Percentiles rank a stretch among this genome's conserved stretches.
Conservation (phyloP, 2,329 filamentous ascomycete genomes). For the Macroventuria anomochaeta region DNA sequence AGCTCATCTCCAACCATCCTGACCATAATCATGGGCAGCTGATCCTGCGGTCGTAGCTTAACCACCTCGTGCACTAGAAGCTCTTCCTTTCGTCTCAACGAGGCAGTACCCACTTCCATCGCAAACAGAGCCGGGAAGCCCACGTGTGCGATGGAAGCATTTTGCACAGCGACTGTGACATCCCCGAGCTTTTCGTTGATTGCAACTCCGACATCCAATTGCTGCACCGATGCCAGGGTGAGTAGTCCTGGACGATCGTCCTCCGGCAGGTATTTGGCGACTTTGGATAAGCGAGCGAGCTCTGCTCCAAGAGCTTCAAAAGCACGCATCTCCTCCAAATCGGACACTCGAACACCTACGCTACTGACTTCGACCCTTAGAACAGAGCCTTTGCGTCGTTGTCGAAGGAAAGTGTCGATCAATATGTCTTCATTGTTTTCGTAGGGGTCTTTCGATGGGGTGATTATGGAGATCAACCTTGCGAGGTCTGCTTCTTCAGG, state of each 20-base stretch:
- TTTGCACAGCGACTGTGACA: conserved; percentile 49
- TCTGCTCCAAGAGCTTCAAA: conserved; percentile 79
- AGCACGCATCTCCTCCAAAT: conserved; percentile 69
- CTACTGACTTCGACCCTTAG: conserved; percentile 72
- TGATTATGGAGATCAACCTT: conserved; percentile 82
- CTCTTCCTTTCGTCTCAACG: conserved; percentile 71
- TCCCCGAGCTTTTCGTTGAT: conserved; percentile 73
- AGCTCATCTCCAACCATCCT: conserved; percentile 93
- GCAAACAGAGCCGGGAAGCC: conserved; percentile 83
- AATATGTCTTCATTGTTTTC: conserved; percentile 91
- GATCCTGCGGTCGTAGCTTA: conserved; percentile 43
- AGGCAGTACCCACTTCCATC: conserved; percentile 70
- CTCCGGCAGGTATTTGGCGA: conserved; percentile 93
- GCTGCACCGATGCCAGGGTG: conserved; percentile 71
- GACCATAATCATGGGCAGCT: conserved; percentile 77
- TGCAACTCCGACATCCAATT: conserved; percentile 66
- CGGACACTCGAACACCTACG: conserved; percentile 67
- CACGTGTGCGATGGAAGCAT: conserved; percentile 63
- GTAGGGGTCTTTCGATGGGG: conserved; percentile 89
- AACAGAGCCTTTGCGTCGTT: conserved; percentile 85
- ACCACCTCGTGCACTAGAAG: conserved; percentile 73
- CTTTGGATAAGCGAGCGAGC: conserved; percentile 79
- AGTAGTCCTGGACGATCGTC: conserved; percentile 91
- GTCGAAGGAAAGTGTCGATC: conserved; percentile 86
- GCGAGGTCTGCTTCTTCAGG: conserved; percentile 84